Conservation (phyloP, 495 filamentous ascomycete species). For the Trichoderma virens region DNA sequence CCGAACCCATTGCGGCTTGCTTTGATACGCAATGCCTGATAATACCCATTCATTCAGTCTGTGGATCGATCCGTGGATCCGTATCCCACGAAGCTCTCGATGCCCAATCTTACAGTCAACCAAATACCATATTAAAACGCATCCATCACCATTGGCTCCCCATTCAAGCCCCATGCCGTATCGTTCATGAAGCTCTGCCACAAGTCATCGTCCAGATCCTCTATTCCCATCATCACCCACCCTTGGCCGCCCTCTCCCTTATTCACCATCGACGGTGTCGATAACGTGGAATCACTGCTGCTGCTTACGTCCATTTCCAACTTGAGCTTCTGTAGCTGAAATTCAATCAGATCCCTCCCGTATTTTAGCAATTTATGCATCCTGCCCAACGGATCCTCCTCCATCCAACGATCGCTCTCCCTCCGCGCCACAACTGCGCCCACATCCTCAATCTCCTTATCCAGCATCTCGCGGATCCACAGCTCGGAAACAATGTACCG, state of each 20-base stretch:
- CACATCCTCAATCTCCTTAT: neutral
- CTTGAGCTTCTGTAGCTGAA: neutral
- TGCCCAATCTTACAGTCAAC: neutral
- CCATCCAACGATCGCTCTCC: neutral
- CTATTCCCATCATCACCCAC: neutral
- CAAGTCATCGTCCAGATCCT: neutral
- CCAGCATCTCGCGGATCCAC: constrained; percentile 1
- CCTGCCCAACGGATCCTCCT: neutral
- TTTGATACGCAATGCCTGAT: neutral
- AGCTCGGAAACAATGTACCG: constrained; percentile 2
- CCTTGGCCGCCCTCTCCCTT: neutral
- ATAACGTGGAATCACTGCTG: neutral
- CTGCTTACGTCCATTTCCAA: neutral
- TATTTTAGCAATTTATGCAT: neutral
- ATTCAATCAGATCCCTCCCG: neutral
- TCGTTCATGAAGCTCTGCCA: constrained; percentile 7
- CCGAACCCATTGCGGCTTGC: neutral
- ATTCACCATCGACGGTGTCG: neutral
- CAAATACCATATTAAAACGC: neutral
- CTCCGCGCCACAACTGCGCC: neutral
- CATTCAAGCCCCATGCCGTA: neutral
- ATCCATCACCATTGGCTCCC: neutral
- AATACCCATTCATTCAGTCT: neutral
- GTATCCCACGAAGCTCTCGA: too few species aligned
- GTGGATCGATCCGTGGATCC: neutral